phyloP scores from a whole-genome alignment of 345 rosid genomes.

The Aurinia saxatilis region DNA sequence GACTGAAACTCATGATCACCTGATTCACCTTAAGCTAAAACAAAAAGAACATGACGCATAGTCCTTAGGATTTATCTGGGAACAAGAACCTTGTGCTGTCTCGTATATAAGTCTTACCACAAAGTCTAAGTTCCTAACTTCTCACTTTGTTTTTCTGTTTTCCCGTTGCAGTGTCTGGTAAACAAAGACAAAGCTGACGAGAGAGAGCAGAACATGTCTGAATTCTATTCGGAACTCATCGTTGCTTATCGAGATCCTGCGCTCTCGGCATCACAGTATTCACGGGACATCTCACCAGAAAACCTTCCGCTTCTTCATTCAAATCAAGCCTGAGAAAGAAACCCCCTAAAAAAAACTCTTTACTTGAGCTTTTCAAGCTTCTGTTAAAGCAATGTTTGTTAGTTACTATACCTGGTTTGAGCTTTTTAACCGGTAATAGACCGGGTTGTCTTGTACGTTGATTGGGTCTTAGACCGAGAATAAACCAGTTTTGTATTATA shows the following conservation, averaged over 20 bases:
- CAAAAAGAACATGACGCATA: slow-evolving; percentile 1
- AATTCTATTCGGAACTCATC: slow-evolving; percentile 49
- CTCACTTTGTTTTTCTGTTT: background rate
- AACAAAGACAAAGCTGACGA: slow-evolving; percentile 66
- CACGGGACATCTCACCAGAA: slow-evolving; percentile 32
- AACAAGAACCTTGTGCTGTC: background rate
- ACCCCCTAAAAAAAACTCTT: background rate
- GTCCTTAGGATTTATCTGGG: background rate
- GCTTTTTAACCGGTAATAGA: background rate
- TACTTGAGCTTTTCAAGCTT: background rate
- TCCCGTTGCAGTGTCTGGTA: slow-evolving; percentile 54
- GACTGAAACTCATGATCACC: background rate
- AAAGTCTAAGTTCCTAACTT: background rate
- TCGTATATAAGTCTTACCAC: background rate
- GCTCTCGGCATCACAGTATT: slow-evolving; percentile 34
- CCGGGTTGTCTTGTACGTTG: slow-evolving; percentile 5
- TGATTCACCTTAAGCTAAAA: background rate
- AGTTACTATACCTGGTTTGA: background rate
- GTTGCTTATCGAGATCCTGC: slow-evolving; percentile 75
- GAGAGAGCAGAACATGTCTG: slow-evolving; percentile 48
- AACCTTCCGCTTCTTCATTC: slow-evolving; percentile 45
- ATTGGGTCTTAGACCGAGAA: background rate
- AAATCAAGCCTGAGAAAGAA: slow-evolving; percentile 20
- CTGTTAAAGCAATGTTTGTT: background rate
- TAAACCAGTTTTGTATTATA: background rate